These are phyloP conservation scores for Xylaria flabelliformis DNA, from an alignment of 495 filamentous ascomycete species.

Conservation along the genomic window DNA sequence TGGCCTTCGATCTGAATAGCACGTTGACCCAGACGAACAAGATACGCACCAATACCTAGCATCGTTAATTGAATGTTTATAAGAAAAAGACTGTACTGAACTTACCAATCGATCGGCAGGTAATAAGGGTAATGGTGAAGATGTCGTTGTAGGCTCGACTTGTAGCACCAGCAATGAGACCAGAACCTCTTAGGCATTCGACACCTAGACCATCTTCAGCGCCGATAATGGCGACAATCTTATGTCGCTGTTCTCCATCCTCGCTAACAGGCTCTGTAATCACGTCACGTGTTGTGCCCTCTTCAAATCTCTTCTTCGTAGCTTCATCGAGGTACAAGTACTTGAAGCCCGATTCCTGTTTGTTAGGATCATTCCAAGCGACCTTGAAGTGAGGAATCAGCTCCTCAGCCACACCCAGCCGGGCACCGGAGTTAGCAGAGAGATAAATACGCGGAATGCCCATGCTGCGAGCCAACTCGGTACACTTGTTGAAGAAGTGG, in stretches of 20 bases:
- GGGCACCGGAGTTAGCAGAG: slow-evolving; percentile 99
- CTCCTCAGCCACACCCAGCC: slow-evolving; percentile 95
- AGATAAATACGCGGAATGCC: slow-evolving; percentile 97
- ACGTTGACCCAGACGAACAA: slow-evolving; percentile 95
- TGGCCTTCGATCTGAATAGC: slow-evolving; percentile 99
- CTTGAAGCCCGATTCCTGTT: slow-evolving; percentile 92
- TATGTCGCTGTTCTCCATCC: slow-evolving; percentile 88
- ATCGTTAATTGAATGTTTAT: slow-evolving; percentile 34
- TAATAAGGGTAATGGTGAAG: slow-evolving; percentile 97
- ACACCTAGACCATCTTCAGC: slow-evolving; percentile 96
- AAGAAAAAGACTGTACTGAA: slow-evolving; percentile 20
- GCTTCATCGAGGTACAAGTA: slow-evolving; percentile 95
- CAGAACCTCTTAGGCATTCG: slow-evolving; percentile 95
- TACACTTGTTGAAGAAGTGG: slow-evolving; percentile 98
- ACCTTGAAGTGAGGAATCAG: slow-evolving; percentile 95
- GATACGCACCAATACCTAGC: slow-evolving; percentile 91
- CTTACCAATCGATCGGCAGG: slow-evolving; percentile 90
- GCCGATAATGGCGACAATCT: slow-evolving; percentile 93
- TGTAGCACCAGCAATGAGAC: slow-evolving; percentile 96
- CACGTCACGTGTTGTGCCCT: slow-evolving; percentile 78
- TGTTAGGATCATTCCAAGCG: slow-evolving; percentile 87
- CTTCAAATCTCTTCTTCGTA: slow-evolving; percentile 86
- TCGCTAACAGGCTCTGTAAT: slow-evolving; percentile 87
- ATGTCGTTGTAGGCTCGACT: slow-evolving; percentile 98
- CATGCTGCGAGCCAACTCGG: slow-evolving; percentile 88